phyloP scores from a whole-genome alignment of 202 grass and related monocot genomes.

The Digitaria exilis region DNA sequence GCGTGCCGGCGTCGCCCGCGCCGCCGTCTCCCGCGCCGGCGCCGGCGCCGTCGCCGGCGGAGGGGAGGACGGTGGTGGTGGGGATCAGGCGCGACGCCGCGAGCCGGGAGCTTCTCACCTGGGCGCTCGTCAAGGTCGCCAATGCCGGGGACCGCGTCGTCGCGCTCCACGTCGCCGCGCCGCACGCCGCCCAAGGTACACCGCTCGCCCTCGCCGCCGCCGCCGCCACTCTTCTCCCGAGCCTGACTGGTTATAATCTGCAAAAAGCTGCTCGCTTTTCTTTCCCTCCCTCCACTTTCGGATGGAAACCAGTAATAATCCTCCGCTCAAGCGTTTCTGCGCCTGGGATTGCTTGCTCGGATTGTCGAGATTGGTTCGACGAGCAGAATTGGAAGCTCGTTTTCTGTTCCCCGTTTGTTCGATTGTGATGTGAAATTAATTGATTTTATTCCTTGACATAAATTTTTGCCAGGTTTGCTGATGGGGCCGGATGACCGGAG shows the following conservation, averaged over 20 bases:
- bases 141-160: slow-evolving; percentile 75
- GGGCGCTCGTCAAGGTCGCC: slow-evolving; percentile 95
- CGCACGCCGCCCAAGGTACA: slow-evolving; percentile 51
- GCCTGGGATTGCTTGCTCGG: no score
- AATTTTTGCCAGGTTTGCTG: neutral
- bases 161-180: slow-evolving; percentile 81
- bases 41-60: neutral
- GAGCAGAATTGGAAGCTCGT: neutral
- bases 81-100: slow-evolving; percentile 78
- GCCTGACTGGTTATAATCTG: neutral
- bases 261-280: neutral
- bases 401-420: neutral
- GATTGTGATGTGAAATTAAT: neutral
- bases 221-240: neutral
- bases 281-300: no score
- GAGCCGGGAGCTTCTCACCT: slow-evolving; percentile 94
- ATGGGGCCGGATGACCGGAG: slow-evolving; percentile 31
- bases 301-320: neutral
- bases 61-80: slow-evolving; percentile 69
- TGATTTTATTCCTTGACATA: no score
- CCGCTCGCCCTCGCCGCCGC: slow-evolving; percentile 35
- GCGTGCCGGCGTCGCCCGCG: neutral
- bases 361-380: no score
- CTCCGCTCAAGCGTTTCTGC: neutral
- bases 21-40: neutral